Evolutionary conservation across 352 stramenopile genomes (phyloP), one percentile per base, ranked within the genome.

Genomic region (Globisporangium polare): DNA sequence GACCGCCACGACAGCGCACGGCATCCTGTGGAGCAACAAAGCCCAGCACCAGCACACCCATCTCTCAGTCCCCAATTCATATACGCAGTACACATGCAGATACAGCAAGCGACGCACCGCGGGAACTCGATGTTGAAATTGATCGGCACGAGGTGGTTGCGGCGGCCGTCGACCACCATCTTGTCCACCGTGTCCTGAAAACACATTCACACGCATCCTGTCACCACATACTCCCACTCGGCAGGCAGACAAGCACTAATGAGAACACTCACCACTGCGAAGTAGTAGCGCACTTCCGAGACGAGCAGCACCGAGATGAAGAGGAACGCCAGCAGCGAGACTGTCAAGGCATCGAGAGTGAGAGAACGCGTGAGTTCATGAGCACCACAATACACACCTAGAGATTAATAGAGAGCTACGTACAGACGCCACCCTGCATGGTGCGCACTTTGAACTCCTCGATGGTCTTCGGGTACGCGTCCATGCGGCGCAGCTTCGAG

Each of bases 391-490:
- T 13, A 22, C 45, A 24, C 20, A 24, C 5, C 6, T 27, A 12
- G 18, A 29, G 13, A 18, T 9, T 29, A 42, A 47, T 10, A 33
- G 3, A 45, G 41, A 20, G 29, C 29, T 18, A 85, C 77, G 58
- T 75, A 88, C 80, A 89, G n/a, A 94, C 41, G 0, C 86, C 86
- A 18, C 86, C 86, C 59, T 93, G 80, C 58, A 88, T 80, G 42
- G 86, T 94, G 62, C 83, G 82, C 58, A 93, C 83, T 72, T 93
- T 94, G 70, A 94, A 94, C 74, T 94, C 86, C 57, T 94, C 86
- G 59, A 94, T 90, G 29, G 86, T 93, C 77, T 94, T 94, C 17
- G 86, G 86, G 58, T 94, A 89, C 60, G 83, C 82, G 72, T 94
- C 86, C 58, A 94, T 74, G 35, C 77, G 71, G 29, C 60, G 60